A percentile compares a stretch with the other conserved stretches of the same genome.
phyloP scores from a whole-genome alignment of 2,329 filamentous ascomycete genomes.

The Fusarium sp. region DNA sequence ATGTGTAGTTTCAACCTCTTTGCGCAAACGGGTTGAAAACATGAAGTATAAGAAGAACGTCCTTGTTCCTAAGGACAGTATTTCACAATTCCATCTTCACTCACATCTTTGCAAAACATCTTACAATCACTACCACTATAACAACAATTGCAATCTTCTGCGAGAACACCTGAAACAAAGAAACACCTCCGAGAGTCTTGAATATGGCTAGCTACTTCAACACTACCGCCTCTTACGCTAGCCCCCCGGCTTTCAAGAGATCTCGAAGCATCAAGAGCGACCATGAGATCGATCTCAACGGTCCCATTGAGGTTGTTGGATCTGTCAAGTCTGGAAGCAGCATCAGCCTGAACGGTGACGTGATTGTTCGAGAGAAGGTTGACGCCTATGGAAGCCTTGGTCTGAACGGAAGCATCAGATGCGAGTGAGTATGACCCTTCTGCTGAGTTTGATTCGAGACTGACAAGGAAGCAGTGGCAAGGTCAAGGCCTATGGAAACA shows the following conservation, averaged over 20 bases:
- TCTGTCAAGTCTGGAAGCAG: conserved; percentile 56
- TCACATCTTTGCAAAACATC: not conserved
- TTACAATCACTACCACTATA: not conserved
- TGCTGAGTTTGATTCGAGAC: not conserved
- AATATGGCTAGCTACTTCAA: conserved; percentile 42
- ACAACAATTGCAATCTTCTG: not conserved
- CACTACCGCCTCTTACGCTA: conserved; percentile 34
- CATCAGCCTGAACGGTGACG: conserved; percentile 54
- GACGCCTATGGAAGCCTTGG: conserved; percentile 57
- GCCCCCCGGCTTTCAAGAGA: conserved; percentile 39
- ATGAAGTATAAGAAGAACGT: conserved; percentile 26
- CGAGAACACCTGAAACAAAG: not conserved
- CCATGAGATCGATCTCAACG: conserved; percentile 49
- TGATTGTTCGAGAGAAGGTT: conserved; percentile 54
- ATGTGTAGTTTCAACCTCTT: conserved; percentile 22
- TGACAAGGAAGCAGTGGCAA: conserved; percentile 46
- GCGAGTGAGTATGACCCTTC: conserved; percentile 47
- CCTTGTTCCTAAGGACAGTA: conserved; percentile 20
- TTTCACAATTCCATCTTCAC: conserved; percentile 1
- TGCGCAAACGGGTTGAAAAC: conserved; percentile 16
- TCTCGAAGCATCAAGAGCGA: conserved; percentile 54
- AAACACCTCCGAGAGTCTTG: not conserved
- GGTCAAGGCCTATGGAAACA: conserved; percentile 58
- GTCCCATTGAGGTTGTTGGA: conserved; percentile 57
- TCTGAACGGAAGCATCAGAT: conserved; percentile 53